Evolutionary conservation across 2,329 filamentous ascomycete genomes (phyloP).

Genomic region (Lecanicillium sp.): DNA sequence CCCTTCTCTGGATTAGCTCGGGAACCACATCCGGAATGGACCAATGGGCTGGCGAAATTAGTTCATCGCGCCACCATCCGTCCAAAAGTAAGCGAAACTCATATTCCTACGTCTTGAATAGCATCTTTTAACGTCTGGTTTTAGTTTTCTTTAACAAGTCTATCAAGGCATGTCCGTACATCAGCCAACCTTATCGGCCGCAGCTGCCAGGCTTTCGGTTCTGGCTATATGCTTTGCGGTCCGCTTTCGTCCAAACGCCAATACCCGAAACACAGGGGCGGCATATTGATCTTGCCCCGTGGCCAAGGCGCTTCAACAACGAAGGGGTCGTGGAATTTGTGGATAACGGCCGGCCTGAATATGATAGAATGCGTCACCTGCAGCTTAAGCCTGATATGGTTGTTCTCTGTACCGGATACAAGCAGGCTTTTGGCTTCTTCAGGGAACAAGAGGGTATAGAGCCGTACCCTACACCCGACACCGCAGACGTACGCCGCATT

Average conservation of each 20-base stretch:
- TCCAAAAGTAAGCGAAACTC: constrained; percentile 14
- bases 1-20: constrained; percentile 20
- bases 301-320: constrained; percentile 26
- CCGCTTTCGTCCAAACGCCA: constrained; percentile 24
- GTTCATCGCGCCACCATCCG: constrained; percentile 20
- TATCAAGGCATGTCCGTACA: constrained; percentile 26
- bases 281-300: constrained; percentile 32
- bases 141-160: constrained; percentile 35
- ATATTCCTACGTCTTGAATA: too few species aligned
- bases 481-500: constrained; percentile 41
- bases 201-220: constrained; percentile 12
- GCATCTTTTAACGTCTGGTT: too few species aligned
- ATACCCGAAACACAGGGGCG: constrained; percentile 23
- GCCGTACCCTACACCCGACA: constrained; percentile 34
- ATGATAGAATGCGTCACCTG: constrained; percentile 18
- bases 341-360: constrained; percentile 21
- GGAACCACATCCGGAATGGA: constrained; percentile 31
- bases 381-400: constrained; percentile 31
- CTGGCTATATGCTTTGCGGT: constrained; percentile 19
- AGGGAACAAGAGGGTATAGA: constrained; percentile 5
- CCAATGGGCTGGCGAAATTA: constrained; percentile 32
- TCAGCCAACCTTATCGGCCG: constrained; percentile 22
- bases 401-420: constrained; percentile 36
- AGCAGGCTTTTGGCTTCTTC: constrained; percentile 31
- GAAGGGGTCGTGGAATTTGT: constrained; percentile 26